Base-by-base conservation (phyloP, 805 yeast genomes). In the Sugiyamaella marilandica region DNA sequence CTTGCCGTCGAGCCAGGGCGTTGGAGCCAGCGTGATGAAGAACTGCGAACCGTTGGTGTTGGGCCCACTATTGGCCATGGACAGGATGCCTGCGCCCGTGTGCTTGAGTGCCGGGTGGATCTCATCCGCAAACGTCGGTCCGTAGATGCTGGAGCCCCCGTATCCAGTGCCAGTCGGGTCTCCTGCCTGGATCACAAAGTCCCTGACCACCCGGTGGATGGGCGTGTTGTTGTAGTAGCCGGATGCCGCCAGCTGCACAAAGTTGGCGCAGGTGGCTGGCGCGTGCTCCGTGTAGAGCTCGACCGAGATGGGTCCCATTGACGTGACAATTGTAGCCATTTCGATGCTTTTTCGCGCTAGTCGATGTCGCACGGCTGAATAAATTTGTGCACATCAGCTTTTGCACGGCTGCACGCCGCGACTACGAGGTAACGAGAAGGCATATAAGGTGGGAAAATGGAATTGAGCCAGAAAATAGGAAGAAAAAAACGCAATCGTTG, bases 51-150 rank as follows among this genome's bases (percentile, higher is more conserved):
- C 96, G 65, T 90, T 89, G 44, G 96, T 89, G 65, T 84, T 81
- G 52, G 94, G 87, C 14, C 96, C 97, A 1, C 96, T 85, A 63
- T 90, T 89, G 47, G 96, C 97, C 97, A 89, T 89, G 1, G 95
- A 86, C 58, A 89, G 77, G 57, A 90, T 74, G 67, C 85, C 88
- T 48, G 96, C 96, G 58, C 77, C 77, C 57, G 85, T 89, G 64
- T 88, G 96, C 49, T 74, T 76, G 55, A 80, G 66, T 5, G 37
- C 58, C 10, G 62, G 55, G 52, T 53, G 45, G 70, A 85, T 85
- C 66, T 89, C 96, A 67, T 89, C 96, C 66, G 87, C 95, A 57
- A 84, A 84, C 58, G 83, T 82, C 57, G 82, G 86, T 19, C 88
- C 88, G 62, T 83, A 84, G 51, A 84, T 83, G 26, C 85, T 80